phyloP scores from a whole-genome alignment of 306 rosid genomes.

The barrel medic (Medicago truncatula) region MtrunA17r5.0-ANR NC_053044.1:24584501-24585000 shows the following conservation, averaged over 20 bases:
- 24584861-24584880: background rate
- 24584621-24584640: too few relatives aligned
- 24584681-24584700: background rate
- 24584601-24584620: too few relatives aligned
- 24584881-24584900: conserved; percentile 9
- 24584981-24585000: background rate
- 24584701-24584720: background rate
- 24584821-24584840: conserved; percentile 8
- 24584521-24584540: background rate
- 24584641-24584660: too few relatives aligned
- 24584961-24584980: background rate
- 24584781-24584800: conserved; percentile 13
- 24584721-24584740: conserved; percentile 1
- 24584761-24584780: conserved; percentile 12
- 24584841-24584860: conserved; percentile 30
- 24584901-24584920: conserved; percentile 12
- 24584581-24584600: too few relatives aligned
- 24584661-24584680: background rate
- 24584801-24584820: conserved; percentile 23
- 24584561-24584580: background rate
- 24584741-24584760: conserved; percentile 3
- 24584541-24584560: background rate
- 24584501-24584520: background rate
- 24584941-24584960: background rate
- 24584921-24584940: background rate